A percentile compares a stretch with the other conserved stretches of the same genome.
These are phyloP conservation scores for Arachnopeziza araneosa DNA, from an alignment of 2,329 filamentous ascomycete species.

Conservation along the genomic window DNA sequence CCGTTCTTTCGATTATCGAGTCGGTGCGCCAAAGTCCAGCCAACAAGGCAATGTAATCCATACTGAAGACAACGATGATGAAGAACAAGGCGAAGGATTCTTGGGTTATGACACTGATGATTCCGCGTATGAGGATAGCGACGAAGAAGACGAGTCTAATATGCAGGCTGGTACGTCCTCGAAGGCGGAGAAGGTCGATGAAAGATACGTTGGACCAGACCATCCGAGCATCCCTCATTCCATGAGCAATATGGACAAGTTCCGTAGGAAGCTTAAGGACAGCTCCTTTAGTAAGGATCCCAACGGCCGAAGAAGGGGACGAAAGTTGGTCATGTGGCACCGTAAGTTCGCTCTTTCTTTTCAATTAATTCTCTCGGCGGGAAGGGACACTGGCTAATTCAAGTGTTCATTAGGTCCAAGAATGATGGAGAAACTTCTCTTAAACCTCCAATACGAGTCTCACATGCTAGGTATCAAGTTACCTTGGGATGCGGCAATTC, in stretches of 20 bases:
- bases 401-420: slow-evolving; percentile 33
- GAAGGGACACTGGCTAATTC: not conserved
- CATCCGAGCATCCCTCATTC: slow-evolving; percentile 3
- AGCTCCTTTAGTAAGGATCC: not conserved
- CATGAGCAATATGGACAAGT: slow-evolving; percentile 1
- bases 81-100: not conserved
- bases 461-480: slow-evolving; percentile 10
- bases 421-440: slow-evolving; percentile 41
- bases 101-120: not conserved
- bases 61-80: not conserved
- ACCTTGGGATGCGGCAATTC: slow-evolving; percentile 25
- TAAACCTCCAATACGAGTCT: slow-evolving; percentile 38
- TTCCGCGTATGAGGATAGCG: not conserved
- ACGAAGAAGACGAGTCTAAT: not conserved
- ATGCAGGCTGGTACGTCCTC: not conserved
- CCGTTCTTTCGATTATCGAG: not conserved
- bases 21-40: not conserved
- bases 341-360: not conserved
- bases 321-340: slow-evolving; percentile 8
- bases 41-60: not conserved
- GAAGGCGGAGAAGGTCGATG: not conserved
- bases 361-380: not conserved
- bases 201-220: not conserved
- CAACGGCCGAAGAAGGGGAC: slow-evolving; percentile 1
- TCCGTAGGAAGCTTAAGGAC: not conserved